Conservation (phyloP, 1,139 yeast species). For the Nakaseomyces sp. region DNA sequence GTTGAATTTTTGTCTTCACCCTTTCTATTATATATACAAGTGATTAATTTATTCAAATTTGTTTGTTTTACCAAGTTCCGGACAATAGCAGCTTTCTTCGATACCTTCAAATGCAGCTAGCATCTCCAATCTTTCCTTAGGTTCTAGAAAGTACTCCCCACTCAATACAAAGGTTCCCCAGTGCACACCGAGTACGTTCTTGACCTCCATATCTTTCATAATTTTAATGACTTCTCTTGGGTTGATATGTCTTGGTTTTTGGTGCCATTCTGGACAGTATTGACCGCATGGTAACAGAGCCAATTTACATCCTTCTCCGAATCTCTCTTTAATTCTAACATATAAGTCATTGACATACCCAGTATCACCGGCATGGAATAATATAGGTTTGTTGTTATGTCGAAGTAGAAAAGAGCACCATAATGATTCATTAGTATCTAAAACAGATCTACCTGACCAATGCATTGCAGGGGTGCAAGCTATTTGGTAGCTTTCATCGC, state of each 20-base stretch:
- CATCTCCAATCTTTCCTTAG: slow-evolving; percentile 43
- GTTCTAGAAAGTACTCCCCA: slow-evolving; percentile 81
- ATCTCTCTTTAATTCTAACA: slow-evolving; percentile 49
- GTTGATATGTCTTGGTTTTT: slow-evolving; percentile 76
- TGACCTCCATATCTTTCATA: slow-evolving; percentile 52
- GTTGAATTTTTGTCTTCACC: too few species aligned
- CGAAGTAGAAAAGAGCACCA: slow-evolving; percentile 82
- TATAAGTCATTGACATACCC: slow-evolving; percentile 75
- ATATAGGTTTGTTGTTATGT: slow-evolving; percentile 55
- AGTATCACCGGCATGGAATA: slow-evolving; percentile 92
- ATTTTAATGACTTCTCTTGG: slow-evolving; percentile 71
- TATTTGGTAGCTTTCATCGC: slow-evolving; percentile 55
- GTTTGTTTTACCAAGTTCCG: slow-evolving; percentile 46
- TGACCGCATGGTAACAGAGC: slow-evolving; percentile 90
- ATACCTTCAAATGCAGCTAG: slow-evolving; percentile 32
- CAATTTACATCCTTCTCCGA: slow-evolving; percentile 55
- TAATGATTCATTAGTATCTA: slow-evolving; percentile 69
- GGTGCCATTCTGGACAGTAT: slow-evolving; percentile 92
- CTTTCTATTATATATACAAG: not conserved
- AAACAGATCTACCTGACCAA: slow-evolving; percentile 80
- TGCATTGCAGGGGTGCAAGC: slow-evolving; percentile 96
- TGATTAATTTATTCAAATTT: slow-evolving; percentile 27
- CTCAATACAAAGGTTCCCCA: slow-evolving; percentile 93
- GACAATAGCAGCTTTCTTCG: slow-evolving; percentile 38
- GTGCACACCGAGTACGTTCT: slow-evolving; percentile 75